Percentiles rank a stretch among this genome's conserved stretches.
Evolutionary conservation across 805 yeast genomes (phyloP).

Genomic region (Millerago galiae): DNA sequence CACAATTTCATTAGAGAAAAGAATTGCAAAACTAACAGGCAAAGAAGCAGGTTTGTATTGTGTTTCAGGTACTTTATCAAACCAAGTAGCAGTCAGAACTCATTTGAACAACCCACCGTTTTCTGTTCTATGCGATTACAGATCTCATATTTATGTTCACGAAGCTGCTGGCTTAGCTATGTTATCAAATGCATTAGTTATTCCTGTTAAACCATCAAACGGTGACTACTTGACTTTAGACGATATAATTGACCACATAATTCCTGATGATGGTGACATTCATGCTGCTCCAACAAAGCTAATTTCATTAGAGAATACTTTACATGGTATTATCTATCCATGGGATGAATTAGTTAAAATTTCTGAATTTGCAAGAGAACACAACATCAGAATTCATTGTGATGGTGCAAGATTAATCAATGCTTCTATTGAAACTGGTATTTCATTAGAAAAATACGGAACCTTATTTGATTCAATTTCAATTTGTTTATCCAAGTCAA

Average conservation of each 20-base stretch:
- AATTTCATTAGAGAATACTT: conserved; percentile 80
- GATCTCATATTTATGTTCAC: conserved; percentile 75
- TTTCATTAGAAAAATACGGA: conserved; percentile 61
- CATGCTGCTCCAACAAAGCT: conserved; percentile 86
- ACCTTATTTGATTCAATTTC: conserved; percentile 79
- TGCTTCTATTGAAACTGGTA: conserved; percentile 59
- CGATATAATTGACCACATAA: conserved; percentile 57
- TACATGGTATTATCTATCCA: conserved; percentile 80
- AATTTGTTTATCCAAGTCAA: conserved; percentile 79
- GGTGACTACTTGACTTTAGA: conserved; percentile 74
- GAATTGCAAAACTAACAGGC: conserved; percentile 65
- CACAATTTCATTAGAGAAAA: conserved; percentile 56
- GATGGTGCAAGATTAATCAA: conserved; percentile 98
- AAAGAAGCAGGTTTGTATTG: conserved; percentile 78
- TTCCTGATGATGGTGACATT: conserved; percentile 73
- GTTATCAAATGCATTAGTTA: conserved; percentile 87
- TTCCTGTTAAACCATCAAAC: conserved; percentile 72
- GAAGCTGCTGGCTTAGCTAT: conserved; percentile 93
- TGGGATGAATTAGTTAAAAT: conserved; percentile 69
- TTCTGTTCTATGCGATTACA: conserved; percentile 77
- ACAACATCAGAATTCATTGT: conserved; percentile 61
- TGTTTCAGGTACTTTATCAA: conserved; percentile 85
- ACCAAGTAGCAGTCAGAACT: conserved; percentile 78
- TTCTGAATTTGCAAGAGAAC: conserved; percentile 57
- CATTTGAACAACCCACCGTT: conserved; percentile 78